Conservation (phyloP, 345 rosid genomes). For the Lepidium sativum region DNA sequence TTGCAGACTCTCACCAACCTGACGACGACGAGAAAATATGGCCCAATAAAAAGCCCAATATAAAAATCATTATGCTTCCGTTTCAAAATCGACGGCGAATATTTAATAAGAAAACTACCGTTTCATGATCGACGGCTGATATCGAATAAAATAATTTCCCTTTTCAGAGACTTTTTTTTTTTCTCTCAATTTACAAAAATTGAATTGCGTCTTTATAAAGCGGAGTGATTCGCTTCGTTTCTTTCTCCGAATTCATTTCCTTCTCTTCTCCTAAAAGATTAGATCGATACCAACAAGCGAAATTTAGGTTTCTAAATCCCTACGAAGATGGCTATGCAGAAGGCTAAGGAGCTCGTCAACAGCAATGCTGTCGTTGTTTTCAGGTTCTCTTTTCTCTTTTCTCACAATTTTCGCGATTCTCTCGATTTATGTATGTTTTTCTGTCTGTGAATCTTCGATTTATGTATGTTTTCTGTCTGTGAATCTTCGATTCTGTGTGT, state of each 20-base stretch:
- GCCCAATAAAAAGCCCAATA: neutral
- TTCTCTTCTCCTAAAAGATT: neutral
- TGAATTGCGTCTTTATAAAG: neutral
- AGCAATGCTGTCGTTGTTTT: constrained; percentile 62
- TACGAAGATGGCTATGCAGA: constrained; percentile 41
- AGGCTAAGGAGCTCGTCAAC: constrained; percentile 54
- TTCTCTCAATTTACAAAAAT: too few species aligned
- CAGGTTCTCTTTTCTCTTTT: constrained; percentile 29
- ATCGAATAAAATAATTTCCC: neutral
- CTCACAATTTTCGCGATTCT: neutral
- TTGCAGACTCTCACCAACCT: neutral
- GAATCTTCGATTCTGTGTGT: neutral
- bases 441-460: neutral
- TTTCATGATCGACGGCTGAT: neutral
- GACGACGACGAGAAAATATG: neutral
- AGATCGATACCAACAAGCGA: neutral
- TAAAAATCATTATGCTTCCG: neutral
- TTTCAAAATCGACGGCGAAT: neutral
- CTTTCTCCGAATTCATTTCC: neutral
- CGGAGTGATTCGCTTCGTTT: neutral
- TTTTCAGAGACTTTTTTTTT: too few species aligned
- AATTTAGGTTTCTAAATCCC: constrained; percentile 1
- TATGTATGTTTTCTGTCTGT: neutral
- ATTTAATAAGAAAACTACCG: neutral
- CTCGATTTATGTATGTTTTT: neutral